Evolutionary conservation across 805 yeast genomes (phyloP), one percentile per base, ranked within the genome.

Genomic region (Ogataea glucozyma): DNA sequence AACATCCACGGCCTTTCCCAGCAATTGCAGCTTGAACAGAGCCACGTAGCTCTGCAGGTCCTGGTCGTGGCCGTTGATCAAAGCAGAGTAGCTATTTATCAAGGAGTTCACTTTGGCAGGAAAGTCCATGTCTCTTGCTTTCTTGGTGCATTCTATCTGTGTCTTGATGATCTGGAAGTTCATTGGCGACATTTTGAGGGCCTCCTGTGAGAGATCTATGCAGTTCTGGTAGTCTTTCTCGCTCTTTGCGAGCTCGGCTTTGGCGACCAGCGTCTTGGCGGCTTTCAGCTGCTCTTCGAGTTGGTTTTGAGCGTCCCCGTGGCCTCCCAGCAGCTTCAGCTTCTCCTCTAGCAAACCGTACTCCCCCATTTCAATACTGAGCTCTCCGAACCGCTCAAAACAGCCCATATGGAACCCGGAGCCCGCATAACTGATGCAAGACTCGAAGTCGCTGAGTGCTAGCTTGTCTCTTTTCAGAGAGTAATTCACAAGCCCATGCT

Each of bases 401-500:
- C 88, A 85, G 1, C 78, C 72, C 11, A 51, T 44, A 69, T 70
- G 41, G 55, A 61, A 37, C 43, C 31, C 36, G 27, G 41, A 30
- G n/a, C 36, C 4, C 69, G 68, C 48, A 66, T 74, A 56, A n/a
- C 57, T 54, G 34, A 78, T 57, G 18, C 83, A 76, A 11, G 52
- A 56, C 44, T 72, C 68, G 43, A 84, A 77, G 49, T 78, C 81
- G 2, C 60, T 59, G 6, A 79, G 65, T 0, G 90, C 83, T 27
- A 67, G 66, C 23, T 60, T 49, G 22, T 78, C 84, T 44, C 75
- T 76, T 24, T 78, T 78, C 48, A 81, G 55, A 11, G 80, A 72
- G 41, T 81, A 61, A 41, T 82, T 83, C 3, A 83, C 75, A 32
- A 83, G 57, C 0, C 88, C 89, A 42, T 75, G 72, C 56, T 79